Evolutionary conservation across 139 green algal genomes (phyloP).

Genomic region (Coelastrella sp.): DNA sequence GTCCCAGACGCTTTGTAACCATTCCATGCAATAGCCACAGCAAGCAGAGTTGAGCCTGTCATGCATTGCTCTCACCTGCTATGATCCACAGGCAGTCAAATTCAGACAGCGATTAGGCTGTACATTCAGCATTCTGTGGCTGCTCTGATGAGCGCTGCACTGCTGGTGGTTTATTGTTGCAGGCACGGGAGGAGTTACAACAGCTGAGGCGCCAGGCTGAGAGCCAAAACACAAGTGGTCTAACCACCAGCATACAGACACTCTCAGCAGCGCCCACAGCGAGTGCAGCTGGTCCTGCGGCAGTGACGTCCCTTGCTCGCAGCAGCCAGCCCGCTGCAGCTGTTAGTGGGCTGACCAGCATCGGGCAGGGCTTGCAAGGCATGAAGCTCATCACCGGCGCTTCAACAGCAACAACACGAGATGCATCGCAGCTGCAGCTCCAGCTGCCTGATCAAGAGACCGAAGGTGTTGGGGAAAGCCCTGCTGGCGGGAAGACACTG

Average conservation of each 20-base stretch:
- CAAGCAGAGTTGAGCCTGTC: no score
- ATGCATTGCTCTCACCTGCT: no score
- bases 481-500: not conserved
- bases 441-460: not conserved
- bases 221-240: not conserved
- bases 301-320: not conserved
- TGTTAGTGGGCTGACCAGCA: constrained; percentile 3
- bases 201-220: not conserved
- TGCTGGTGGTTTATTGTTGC: not conserved
- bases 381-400: not conserved
- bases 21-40: no score
- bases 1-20: no score
- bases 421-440: not conserved
- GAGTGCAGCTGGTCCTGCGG: not conserved
- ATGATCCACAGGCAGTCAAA: no score
- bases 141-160: not conserved
- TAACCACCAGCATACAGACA: not conserved
- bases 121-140: not conserved
- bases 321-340: not conserved
- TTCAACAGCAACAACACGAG: not conserved
- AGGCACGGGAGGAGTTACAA: not conserved
- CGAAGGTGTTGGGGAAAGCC: not conserved
- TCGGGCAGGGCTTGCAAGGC: not conserved
- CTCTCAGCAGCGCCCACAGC: not conserved
- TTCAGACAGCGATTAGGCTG: no score